Evolutionary conservation across 2,329 filamentous ascomycete species (phyloP).

Genomic region (Fusarium sp.): DNA sequence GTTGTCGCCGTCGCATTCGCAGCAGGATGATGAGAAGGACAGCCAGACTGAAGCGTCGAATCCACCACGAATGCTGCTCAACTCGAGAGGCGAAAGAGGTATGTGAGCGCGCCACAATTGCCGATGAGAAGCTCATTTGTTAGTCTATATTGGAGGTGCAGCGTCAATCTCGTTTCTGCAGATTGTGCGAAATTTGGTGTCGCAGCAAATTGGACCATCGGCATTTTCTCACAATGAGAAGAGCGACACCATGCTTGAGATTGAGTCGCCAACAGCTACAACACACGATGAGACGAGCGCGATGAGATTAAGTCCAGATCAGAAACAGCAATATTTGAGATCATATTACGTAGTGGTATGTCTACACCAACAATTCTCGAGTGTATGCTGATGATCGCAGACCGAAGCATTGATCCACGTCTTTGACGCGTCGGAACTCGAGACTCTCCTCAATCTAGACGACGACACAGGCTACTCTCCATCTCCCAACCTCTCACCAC

Average conservation of each 20-base stretch:
- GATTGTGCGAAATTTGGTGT: constrained; percentile 37
- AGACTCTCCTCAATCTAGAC: constrained; percentile 29
- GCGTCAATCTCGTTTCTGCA: constrained; percentile 65
- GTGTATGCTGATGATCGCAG: constrained; percentile 13
- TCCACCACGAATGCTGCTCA: constrained; percentile 56
- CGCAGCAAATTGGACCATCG: constrained; percentile 39
- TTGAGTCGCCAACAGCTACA: constrained; percentile 26
- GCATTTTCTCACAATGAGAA: constrained; percentile 41
- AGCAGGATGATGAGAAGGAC: constrained; percentile 35
- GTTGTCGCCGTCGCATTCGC: constrained; percentile 44
- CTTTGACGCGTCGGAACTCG: constrained; percentile 43
- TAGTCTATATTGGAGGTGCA: constrained; percentile 59
- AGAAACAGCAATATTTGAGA: constrained; percentile 16
- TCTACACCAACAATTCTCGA: rapidly evolving
- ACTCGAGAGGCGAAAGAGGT: constrained; percentile 61
- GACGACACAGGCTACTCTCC: background rate
- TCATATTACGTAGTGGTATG: constrained; percentile 34
- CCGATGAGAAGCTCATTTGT: background rate
- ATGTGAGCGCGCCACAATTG: background rate
- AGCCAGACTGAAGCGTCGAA: constrained; percentile 27
- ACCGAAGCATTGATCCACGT: constrained; percentile 48
- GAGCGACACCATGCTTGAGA: constrained; percentile 41
- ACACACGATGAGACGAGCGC: background rate
- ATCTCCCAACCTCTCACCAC: background rate
- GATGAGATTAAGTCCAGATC: background rate